Conservation (phyloP, 345 rosid genomes). For the Triadica sebifera region DNA sequence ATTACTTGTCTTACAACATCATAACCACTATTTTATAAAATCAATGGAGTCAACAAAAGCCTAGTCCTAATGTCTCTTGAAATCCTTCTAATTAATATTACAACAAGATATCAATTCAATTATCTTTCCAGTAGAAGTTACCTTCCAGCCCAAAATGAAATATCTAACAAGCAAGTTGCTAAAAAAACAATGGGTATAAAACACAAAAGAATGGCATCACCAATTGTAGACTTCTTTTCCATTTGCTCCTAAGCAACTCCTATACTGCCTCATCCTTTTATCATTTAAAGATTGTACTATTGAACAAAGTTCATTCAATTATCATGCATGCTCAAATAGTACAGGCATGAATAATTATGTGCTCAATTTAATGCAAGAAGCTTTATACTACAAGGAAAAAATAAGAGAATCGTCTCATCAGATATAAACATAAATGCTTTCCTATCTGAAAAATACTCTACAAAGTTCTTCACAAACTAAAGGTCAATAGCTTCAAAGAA, state of each 20-base stretch:
- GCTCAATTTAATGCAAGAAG: neutral
- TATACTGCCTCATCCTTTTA: neutral
- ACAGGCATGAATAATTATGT: neutral
- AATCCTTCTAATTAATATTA: neutral
- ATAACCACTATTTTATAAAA: neutral
- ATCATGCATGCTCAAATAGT: neutral
- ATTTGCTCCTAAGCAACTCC: neutral
- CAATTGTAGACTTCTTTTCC: neutral
- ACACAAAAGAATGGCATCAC: constrained; percentile 1
- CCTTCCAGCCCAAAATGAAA: neutral
- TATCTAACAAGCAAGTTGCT: neutral
- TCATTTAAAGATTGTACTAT: neutral
- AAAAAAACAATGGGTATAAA: neutral
- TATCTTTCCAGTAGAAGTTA: neutral
- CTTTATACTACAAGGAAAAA: neutral
- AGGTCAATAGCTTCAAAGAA: constrained; percentile 4
- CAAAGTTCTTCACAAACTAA: neutral
- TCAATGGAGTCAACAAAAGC: neutral
- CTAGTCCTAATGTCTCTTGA: neutral
- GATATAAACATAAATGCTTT: neutral
- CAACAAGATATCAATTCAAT: neutral
- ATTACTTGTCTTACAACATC: neutral
- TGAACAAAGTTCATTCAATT: neutral
- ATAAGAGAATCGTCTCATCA: neutral
- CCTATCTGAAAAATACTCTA: too few species aligned